Percentiles rank a stretch among this genome's conserved stretches.
Evolutionary conservation across 768 basidiomycete genomes (phyloP).

Genomic region (Austroboletus eburneus): DNA sequence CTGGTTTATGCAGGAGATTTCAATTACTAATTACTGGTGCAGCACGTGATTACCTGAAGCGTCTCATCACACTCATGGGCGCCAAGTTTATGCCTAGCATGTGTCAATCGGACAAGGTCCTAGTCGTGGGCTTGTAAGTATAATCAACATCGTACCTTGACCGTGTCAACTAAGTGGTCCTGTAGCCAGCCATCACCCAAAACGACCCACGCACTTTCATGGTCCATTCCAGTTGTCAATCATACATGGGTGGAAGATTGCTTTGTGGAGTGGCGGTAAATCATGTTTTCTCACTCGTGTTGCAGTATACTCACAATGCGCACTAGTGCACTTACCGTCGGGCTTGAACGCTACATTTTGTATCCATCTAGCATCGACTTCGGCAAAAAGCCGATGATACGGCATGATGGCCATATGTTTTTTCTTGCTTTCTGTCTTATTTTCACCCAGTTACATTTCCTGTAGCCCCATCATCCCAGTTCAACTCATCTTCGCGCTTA

Average conservation of each 20-base stretch:
- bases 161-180: not conserved
- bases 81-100: conserved; percentile 81
- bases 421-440: not conserved
- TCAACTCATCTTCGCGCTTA: not conserved
- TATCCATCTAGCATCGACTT: conserved; percentile 72
- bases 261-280: conserved; percentile 66
- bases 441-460: not conserved
- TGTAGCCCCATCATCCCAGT: conserved; percentile 8
- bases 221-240: conserved; percentile 86
- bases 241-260: conserved; percentile 93
- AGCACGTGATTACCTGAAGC: conserved; percentile 83
- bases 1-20: conserved; percentile 53
- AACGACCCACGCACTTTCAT: conserved; percentile 65
- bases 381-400: conserved; percentile 34
- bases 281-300: not conserved
- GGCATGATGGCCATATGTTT: conserved; percentile 13
- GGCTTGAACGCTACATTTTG: conserved; percentile 60
- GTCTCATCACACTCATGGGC: conserved; percentile 72
- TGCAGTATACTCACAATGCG: not conserved
- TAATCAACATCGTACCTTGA: not conserved
- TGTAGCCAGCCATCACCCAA: conserved; percentile 47
- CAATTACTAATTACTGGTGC: conserved; percentile 87
- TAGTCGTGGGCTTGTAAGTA: conserved; percentile 81
- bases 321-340: conserved; percentile 49
- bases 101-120: conserved; percentile 68